Evolutionary conservation across 176 grass and related monocot genomes (phyloP).

Genomic region (Elymus sibiricus): DNA sequence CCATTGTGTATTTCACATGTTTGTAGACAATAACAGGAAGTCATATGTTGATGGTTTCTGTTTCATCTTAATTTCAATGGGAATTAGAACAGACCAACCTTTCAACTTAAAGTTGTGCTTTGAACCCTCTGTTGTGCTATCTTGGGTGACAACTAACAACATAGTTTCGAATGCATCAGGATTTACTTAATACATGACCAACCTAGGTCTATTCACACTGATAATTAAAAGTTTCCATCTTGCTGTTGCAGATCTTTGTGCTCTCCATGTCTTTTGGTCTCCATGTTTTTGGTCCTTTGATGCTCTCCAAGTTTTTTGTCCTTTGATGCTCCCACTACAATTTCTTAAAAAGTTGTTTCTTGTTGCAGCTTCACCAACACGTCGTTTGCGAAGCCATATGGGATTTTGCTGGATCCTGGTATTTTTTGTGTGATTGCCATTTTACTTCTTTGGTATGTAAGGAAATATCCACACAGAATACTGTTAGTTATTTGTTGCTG

Average conservation of each 20-base stretch:
- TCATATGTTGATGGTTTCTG: neutral
- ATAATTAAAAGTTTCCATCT: neutral
- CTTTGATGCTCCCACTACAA: neutral
- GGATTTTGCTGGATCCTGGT: constrained; percentile 76
- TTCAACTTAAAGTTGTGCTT: neutral
- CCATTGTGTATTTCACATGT: neutral
- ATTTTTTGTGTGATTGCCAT: constrained; percentile 22
- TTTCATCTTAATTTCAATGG: neutral
- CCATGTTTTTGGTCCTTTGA: too few relatives aligned
- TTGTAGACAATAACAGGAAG: neutral
- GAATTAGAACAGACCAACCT: neutral
- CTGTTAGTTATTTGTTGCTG: constrained; percentile 81
- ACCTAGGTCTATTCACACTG: neutral
- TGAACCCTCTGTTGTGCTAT: neutral
- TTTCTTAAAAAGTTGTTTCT: constrained; percentile 24
- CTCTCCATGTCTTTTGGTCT: too few relatives aligned
- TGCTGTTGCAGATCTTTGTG: too few relatives aligned
- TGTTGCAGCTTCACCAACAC: constrained; percentile 56
- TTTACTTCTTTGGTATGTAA: constrained; percentile 12
- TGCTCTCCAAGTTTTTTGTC: constrained; percentile 1
- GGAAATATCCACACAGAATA: constrained; percentile 46
- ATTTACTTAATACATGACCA: neutral
- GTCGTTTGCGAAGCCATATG: constrained; percentile 92
- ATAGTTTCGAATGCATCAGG: neutral
- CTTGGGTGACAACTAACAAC: neutral